phyloP scores from a whole-genome alignment of 345 rosid genomes.

The Acer yangbiense region DNA sequence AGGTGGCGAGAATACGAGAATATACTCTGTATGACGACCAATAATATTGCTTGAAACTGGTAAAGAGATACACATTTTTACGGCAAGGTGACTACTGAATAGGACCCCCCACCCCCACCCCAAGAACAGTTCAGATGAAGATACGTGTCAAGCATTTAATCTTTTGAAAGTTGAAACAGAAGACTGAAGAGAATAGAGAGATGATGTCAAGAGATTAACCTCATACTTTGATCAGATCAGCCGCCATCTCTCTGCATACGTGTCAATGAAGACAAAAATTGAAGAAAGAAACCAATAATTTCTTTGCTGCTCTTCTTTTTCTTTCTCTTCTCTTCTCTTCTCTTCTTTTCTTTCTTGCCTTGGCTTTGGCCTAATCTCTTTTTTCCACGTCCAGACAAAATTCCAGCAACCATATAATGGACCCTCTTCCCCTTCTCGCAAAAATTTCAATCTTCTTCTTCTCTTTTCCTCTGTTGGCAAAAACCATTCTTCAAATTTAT shows the following conservation, averaged over 20 bases:
- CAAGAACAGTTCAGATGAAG: not conserved
- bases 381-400: slow-evolving; percentile 57
- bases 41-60: not conserved
- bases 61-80: slow-evolving; percentile 32
- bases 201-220: slow-evolving; percentile 29
- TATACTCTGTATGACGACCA: not conserved
- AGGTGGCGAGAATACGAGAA: too few relatives aligned
- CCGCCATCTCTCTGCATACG: slow-evolving; percentile 40
- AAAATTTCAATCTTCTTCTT: slow-evolving; percentile 62
- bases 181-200: not conserved
- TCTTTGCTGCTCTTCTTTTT: not conserved
- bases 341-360: slow-evolving; percentile 10
- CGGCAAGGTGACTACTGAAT: slow-evolving; percentile 35
- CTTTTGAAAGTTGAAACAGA: not conserved
- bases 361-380: not conserved
- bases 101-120: slow-evolving; percentile 26
- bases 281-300: not conserved
- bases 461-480: not conserved
- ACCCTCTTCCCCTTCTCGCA: slow-evolving; percentile 46
- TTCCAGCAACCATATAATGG: slow-evolving; percentile 59
- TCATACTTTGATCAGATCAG: slow-evolving; percentile 25
- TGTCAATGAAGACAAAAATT: slow-evolving; percentile 18
- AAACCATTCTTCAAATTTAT: slow-evolving; percentile 14
- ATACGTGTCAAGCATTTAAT: slow-evolving; percentile 41
- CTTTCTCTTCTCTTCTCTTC: slow-evolving; percentile 31